phyloP scores from a whole-genome alignment of 257 asterid genomes.

The Ehretia macrophylla region DNA sequence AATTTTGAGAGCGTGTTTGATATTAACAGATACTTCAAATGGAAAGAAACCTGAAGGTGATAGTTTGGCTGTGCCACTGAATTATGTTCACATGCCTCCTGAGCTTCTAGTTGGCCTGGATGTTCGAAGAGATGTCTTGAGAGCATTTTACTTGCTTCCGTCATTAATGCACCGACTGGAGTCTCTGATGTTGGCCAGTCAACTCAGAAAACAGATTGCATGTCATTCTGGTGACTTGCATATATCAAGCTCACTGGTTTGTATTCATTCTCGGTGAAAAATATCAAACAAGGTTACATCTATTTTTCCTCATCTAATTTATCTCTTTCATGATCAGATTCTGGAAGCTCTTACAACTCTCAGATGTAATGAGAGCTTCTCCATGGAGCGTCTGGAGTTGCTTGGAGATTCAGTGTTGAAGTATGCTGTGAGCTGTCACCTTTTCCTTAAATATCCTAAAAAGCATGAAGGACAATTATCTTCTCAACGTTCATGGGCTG shows the following conservation, averaged over 20 bases:
- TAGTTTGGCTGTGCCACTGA: constrained; percentile 42
- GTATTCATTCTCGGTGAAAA: constrained; percentile 14
- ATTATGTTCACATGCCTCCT: constrained; percentile 73
- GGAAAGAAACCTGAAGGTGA: constrained; percentile 29
- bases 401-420: constrained; percentile 93
- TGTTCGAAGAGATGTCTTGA: constrained; percentile 53
- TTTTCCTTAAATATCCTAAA: constrained; percentile 71
- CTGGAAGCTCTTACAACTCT: constrained; percentile 85
- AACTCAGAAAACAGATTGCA: constrained; percentile 68
- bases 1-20: neutral
- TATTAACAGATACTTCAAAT: constrained; percentile 27
- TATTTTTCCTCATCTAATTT: constrained; percentile 14
- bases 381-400: constrained; percentile 92
- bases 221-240: constrained; percentile 32
- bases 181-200: constrained; percentile 91
- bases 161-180: constrained; percentile 87
- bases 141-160: constrained; percentile 83
- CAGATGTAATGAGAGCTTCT: constrained; percentile 76
- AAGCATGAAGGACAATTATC: constrained; percentile 70
- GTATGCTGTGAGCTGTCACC: constrained; percentile 72
- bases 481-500: constrained; percentile 40
- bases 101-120: constrained; percentile 72
- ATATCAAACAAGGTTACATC: neutral
- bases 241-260: constrained; percentile 72
- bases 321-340: constrained; percentile 43